Conservation (phyloP, 108 stramenopile genomes). For the Nitzschia palea region DNA sequence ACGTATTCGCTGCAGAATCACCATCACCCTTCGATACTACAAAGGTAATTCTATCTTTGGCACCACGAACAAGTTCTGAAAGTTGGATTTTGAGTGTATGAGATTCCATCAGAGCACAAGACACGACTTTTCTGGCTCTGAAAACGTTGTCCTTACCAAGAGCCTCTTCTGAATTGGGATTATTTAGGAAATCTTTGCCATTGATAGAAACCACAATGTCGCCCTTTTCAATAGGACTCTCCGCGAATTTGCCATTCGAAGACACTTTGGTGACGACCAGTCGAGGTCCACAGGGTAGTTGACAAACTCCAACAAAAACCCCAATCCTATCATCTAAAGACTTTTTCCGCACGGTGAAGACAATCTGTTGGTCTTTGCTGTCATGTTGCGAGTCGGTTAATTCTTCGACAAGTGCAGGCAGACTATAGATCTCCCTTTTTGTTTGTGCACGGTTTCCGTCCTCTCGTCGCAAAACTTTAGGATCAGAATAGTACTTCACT, state of each 20-base stretch:
- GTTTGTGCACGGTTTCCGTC: too few relatives aligned
- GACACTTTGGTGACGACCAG: constrained; percentile 25
- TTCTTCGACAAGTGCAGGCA: too few relatives aligned
- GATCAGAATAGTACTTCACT: background rate
- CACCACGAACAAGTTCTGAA: constrained; percentile 19
- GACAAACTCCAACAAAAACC: constrained; percentile 12
- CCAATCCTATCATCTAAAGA: constrained; percentile 21
- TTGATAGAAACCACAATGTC: constrained; percentile 32
- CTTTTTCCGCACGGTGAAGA: constrained; percentile 19
- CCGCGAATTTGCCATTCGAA: constrained; percentile 21
- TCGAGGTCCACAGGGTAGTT: constrained; percentile 9
- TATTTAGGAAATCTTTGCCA: constrained; percentile 1
- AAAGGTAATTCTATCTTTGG: constrained; percentile 22
- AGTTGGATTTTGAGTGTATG: too few relatives aligned
- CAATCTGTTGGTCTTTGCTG: background rate
- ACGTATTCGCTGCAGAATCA: background rate
- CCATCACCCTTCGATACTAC: constrained; percentile 10
- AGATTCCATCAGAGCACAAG: too few relatives aligned
- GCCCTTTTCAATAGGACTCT: constrained; percentile 21
- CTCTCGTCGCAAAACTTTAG: too few relatives aligned
- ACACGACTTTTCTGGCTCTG: background rate
- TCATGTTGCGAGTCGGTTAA: too few relatives aligned
- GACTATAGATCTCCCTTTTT: too few relatives aligned
- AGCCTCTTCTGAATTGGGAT: constrained; percentile 16
- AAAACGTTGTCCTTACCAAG: constrained; percentile 15